Base-by-base conservation (phyloP, 2,329 filamentous ascomycete species). In the Paracoccidioides lutzii region DNA sequence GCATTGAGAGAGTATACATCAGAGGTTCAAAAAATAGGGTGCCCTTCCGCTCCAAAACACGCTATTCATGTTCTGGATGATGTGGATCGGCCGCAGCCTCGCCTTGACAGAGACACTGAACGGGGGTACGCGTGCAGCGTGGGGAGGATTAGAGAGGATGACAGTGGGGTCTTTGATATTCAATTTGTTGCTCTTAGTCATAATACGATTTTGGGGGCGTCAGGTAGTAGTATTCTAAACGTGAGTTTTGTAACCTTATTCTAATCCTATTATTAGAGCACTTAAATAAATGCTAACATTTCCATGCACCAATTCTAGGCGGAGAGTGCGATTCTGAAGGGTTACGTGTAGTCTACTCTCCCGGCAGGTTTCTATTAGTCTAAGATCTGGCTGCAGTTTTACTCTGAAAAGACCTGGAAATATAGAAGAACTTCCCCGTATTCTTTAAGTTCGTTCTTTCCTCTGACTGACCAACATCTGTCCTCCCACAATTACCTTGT, bases 171-270 rank as follows among this genome's bases (percentile, higher is more conserved):
- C 61, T 96, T 96, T 66, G 93, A 97, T 68, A 81, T 97, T 69
- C 90, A 94, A 71, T 97, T 97, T 71, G 90, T 93, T 59, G 89
- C 90, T 30, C 76, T 97, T 63, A 95, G 88, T 67, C 93, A 97
- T 67, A 88, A 88, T 67, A 87, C 91, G 59, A 87, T 98, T 55
- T 91, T 98, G 69, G 91, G 91, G 61, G 93, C 93, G 37, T 90
- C 91, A n/a, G 93, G 93, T 9, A 94, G 89, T 1, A 95, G 88
- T 37, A 95, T 97, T 72, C 73, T 97, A 64, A 97, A 97, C 66
- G 45, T 48, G 12, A 48, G 45, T 48, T 35, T 33, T 33, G 7
- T 4, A n/a, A 8, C 12, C 14, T 32, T 14, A 33, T 48, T 48
- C 45, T 35, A 8, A n/a, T 35, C 35, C 30, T n/a, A n/a, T 35